phyloP scores from a whole-genome alignment of 2,329 filamentous ascomycete species.

The Amauroascus verrucosus region DNA sequence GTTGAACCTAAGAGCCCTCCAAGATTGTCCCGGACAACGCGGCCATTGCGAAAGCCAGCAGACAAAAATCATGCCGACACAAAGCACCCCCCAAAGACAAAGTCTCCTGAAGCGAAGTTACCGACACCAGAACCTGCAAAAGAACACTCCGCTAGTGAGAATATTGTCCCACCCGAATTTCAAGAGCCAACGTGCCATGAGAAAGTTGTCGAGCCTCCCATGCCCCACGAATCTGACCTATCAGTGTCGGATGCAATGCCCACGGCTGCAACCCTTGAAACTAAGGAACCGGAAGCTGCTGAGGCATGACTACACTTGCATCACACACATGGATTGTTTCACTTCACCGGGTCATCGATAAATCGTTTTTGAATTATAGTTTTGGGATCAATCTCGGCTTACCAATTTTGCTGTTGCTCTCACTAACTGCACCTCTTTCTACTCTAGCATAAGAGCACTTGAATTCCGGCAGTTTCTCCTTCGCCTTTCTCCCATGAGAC shows the following conservation, averaged over 20 bases:
- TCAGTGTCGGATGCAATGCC: background rate
- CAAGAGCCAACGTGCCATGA: background rate
- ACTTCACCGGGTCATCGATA: background rate
- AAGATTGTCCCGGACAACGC: constrained; percentile 14
- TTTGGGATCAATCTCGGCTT: constrained; percentile 4
- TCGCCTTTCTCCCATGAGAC: background rate
- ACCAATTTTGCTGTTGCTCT: background rate
- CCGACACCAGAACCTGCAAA: background rate
- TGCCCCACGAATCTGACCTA: background rate
- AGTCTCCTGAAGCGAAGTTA: background rate
- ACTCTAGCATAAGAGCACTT: background rate
- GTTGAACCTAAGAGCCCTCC: constrained; percentile 34
- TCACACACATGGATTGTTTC: background rate
- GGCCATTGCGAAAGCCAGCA: constrained; percentile 1
- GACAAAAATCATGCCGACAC: background rate
- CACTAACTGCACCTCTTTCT: background rate
- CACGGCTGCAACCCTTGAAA: background rate
- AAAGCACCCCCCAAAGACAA: constrained; percentile 5
- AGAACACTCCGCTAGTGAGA: background rate
- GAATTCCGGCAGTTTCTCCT: background rate
- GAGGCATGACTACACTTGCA: background rate
- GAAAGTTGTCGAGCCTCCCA: background rate
- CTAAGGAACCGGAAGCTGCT: background rate
- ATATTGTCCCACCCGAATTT: background rate
- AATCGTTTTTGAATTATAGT: background rate